Evolutionary conservation across 768 basidiomycete genomes (phyloP), one percentile per base, ranked within the genome.

Genomic region (Lanmaoa pseudosensibilis): DNA sequence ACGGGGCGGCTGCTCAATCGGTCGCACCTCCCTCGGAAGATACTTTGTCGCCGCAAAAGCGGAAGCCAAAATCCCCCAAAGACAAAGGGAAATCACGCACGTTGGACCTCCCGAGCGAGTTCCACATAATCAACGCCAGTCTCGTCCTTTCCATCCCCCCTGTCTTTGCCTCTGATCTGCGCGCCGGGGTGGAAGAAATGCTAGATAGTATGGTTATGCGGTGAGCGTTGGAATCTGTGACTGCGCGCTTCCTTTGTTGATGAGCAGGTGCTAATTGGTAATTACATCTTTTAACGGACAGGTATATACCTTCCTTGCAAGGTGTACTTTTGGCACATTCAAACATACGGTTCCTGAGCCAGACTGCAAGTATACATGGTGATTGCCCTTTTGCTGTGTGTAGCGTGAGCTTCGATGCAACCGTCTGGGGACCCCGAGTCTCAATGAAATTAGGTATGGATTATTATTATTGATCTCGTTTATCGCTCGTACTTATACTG

Each of bases 121-220:
- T 92, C 67, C 75, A 78, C 56, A 67, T 84, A 50, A 73, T 92
- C 66, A 77, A 77, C 48, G 80, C 90, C n/a, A 80, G 83, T 32
- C 76, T 94, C 52, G 75, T 80, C 25, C 75, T 96, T 40, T 86
- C 90, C 11, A 80, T 97, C 16, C 83, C 94, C 30, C 94, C 94
- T 1, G 79, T 88, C 41, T 96, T 93, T 69, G 82, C 90, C 16
- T 79, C 75, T 41, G 83, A 89, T 72, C 82, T 87, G n/a, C 76
- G 80, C 11, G 76, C 72, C 39, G 95, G 95, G 8, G 90, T 84
- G 18, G 84, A 88, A 66, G 93, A 98, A 73, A 86, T 94, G 83
- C 76, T 98, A 18, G 94, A 98, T 72, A 91, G 90, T 9, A 89
- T 97, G 89, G 75, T 96, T 15, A 96, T 98, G 95, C 85, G 91